A percentile compares a stretch with the other conserved stretches of the same genome.
phyloP scores from a whole-genome alignment of 164 flowering plant species.

The Vitis rotundifolia region DNA sequence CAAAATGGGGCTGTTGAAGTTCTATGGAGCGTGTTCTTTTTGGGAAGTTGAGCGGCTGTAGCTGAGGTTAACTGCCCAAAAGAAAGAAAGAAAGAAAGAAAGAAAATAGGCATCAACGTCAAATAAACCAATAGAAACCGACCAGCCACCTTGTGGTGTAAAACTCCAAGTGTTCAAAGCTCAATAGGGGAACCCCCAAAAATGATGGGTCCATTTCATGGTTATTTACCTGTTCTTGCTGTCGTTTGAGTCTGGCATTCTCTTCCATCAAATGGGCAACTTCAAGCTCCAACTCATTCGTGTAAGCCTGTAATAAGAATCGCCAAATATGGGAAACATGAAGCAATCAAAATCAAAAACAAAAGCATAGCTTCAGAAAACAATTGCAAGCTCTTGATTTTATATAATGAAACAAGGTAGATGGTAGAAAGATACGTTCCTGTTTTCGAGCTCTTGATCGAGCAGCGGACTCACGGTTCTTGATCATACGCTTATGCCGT shows the following conservation, averaged over 20 bases:
- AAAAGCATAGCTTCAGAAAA: too few relatives aligned
- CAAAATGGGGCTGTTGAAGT: conserved; percentile 49
- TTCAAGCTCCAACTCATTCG: conserved; percentile 50
- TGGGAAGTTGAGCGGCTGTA: conserved; percentile 34
- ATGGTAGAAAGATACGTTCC: conserved; percentile 18
- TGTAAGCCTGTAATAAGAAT: conserved; percentile 41
- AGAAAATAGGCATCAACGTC: too few relatives aligned
- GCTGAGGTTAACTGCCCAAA: conserved; percentile 23
- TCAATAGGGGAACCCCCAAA: neutral
- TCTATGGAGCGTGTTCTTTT: conserved; percentile 38
- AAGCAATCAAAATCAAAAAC: conserved; percentile 3
- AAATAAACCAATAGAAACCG: too few relatives aligned
- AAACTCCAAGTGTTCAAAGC: neutral
- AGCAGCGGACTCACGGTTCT: conserved; percentile 53
- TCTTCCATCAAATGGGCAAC: conserved; percentile 43
- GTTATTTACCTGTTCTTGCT: conserved; percentile 37
- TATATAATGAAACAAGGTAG: neutral
- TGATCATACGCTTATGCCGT: conserved; percentile 43
- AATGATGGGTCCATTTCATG: neutral
- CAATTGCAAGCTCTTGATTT: neutral
- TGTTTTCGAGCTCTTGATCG: conserved; percentile 55
- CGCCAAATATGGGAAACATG: neutral
- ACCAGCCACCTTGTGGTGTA: too few relatives aligned
- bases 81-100: neutral
- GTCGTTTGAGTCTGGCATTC: conserved; percentile 45